Evolutionary conservation across 768 basidiomycete species (phyloP).

Genomic region (Kwoniella europaea): DNA sequence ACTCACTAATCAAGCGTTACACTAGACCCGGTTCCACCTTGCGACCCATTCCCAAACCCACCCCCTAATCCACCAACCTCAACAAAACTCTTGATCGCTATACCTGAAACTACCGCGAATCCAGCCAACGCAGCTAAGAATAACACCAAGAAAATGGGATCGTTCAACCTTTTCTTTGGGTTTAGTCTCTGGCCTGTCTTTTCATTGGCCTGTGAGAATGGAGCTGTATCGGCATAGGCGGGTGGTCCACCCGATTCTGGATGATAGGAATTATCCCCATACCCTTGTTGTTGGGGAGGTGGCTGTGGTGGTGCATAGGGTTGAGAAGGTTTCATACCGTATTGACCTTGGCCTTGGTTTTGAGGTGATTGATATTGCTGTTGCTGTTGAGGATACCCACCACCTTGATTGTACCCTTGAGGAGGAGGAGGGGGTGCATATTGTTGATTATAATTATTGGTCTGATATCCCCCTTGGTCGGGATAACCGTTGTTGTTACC

Average conservation of each 20-base stretch:
- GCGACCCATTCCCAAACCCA: constrained; percentile 63
- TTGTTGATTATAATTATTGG: constrained; percentile 7
- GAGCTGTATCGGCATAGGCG: constrained; percentile 40
- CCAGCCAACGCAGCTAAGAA: constrained; percentile 77
- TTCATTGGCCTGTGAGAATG: constrained; percentile 49
- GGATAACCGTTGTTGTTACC: constrained; percentile 8
- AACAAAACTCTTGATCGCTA: constrained; percentile 70
- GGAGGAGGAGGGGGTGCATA: constrained; percentile 6
- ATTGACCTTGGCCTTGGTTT: constrained; percentile 18
- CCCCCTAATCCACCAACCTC: constrained; percentile 72
- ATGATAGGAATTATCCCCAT: constrained; percentile 7
- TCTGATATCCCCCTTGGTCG: constrained; percentile 14
- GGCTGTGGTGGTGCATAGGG: constrained; percentile 41
- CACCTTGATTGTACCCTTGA: constrained; percentile 17
- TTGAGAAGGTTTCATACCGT: constrained; percentile 49
- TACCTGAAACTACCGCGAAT: constrained; percentile 70
- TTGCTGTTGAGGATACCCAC: constrained; percentile 12
- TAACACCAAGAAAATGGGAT: constrained; percentile 71
- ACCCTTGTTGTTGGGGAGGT: constrained; percentile 4
- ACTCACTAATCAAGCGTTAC: constrained; percentile 73
- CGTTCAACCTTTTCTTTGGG: constrained; percentile 70
- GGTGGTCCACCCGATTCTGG: constrained; percentile 17
- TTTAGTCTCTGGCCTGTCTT: constrained; percentile 56
- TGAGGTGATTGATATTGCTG: constrained; percentile 19
- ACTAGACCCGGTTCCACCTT: constrained; percentile 62